Evolutionary conservation across 2,329 filamentous ascomycete species (phyloP), one percentile per base, ranked within the genome.

Genomic region (Colletotrichum aenigma): DNA sequence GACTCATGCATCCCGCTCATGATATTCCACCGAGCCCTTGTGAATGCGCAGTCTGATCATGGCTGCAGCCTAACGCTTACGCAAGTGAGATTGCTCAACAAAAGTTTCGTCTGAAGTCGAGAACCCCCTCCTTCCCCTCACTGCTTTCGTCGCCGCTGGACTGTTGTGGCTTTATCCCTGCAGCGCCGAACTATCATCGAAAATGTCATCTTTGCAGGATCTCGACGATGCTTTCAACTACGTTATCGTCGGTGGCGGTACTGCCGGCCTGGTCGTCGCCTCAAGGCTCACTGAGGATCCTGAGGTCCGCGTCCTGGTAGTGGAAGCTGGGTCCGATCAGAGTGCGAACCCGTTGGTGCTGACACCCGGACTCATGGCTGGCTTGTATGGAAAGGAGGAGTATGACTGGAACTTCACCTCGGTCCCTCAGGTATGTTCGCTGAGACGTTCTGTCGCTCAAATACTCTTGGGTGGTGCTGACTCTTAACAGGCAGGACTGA

Each of bases 221-320:
- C 16, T 70, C 26, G 67, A 68, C 34, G 15, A 36, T 32, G 16
- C 24, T n/a, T 71, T 67, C 32, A 21, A 83, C 70, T 83, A 83
- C 66, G 74, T 82, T 26, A 78, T 83, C 38, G 80, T 83, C 3
- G 82, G 83, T 7, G 82, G 83, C 30, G 83, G 83, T 13, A 81
- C 82, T 4, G 76, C 82, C 0, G 82, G 83, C n/a, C 79, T 82
- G 12, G 82, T 84, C 21, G 76, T 84, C 21, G 81, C 82, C 24
- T 81, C 80, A n/a, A 81, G 82, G 28, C 77, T 84, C 10, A 78
- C 79, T 16, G 79, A 82, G 34, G 77, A 82, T 56, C 72, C 64
- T 5, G 66, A 68, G 18, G 43, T 66, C 15, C 66, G 66, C 10
- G 80, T 83, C 2, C 61, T 82, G 1, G 79, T 83, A 3, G 58